Percentiles rank a stretch among this genome's conserved stretches.
Evolutionary conservation across 2,329 filamentous ascomycete genomes (phyloP).

Genomic region (Parastagonospora nodorum): DNA sequence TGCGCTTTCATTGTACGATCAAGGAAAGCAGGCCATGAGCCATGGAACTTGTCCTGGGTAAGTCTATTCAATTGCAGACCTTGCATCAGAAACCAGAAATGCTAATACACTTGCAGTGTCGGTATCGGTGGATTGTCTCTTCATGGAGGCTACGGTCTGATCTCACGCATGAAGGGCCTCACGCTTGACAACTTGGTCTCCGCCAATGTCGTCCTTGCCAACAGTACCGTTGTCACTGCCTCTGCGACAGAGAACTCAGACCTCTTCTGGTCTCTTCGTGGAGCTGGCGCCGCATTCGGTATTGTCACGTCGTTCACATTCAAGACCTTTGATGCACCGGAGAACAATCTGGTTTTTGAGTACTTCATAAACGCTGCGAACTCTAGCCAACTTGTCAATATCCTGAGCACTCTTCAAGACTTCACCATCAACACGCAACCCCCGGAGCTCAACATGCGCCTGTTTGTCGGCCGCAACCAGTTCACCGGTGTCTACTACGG

Average conservation of each 20-base stretch:
- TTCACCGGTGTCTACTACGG: constrained; percentile 35
- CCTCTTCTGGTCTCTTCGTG: constrained; percentile 49
- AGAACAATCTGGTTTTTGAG: constrained; percentile 31
- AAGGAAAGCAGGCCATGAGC: constrained; percentile 48
- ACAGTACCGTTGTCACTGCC: constrained; percentile 42
- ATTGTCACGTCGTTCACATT: constrained; percentile 45
- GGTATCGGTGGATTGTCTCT: constrained; percentile 34
- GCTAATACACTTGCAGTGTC: constrained; percentile 19
- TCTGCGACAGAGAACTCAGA: constrained; percentile 41
- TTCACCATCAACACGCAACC: constrained; percentile 29
- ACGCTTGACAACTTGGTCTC: constrained; percentile 33
- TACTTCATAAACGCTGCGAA: constrained; percentile 22
- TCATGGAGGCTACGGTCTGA: constrained; percentile 35
- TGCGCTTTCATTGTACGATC: constrained; percentile 30
- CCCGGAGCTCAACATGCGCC: constrained; percentile 32
- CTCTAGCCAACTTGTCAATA: constrained; percentile 18
- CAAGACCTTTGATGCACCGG: constrained; percentile 32
- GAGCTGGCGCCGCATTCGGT: constrained; percentile 48
- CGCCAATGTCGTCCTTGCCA: constrained; percentile 39
- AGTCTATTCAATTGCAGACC: constrained; percentile 15
- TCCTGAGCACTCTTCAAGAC: constrained; percentile 26
- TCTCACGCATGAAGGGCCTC: constrained; percentile 28
- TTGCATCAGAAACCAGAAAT: neutral
- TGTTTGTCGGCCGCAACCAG: constrained; percentile 24
- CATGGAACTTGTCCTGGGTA: constrained; percentile 59